Percentiles rank a stretch among this genome's conserved stretches.
Evolutionary conservation across 2,329 filamentous ascomycete species (phyloP).

Genomic region (Cladosporium halotolerans): DNA sequence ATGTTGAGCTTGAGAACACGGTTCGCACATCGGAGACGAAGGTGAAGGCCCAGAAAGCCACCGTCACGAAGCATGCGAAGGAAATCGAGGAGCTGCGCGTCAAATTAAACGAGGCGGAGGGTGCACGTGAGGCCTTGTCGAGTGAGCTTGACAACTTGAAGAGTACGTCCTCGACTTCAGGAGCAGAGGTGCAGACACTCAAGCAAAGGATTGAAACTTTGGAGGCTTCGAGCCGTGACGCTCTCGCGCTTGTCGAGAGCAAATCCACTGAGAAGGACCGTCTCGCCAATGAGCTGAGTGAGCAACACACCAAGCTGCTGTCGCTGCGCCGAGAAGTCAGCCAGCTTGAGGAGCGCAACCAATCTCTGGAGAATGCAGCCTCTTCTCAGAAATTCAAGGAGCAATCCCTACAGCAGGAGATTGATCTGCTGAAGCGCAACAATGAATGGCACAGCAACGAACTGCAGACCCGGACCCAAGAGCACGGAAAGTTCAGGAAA

Average conservation of each 20-base stretch:
- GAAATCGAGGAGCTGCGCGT: slow-evolving; percentile 76
- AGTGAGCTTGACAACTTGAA: slow-evolving; percentile 75
- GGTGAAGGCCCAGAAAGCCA: slow-evolving; percentile 72
- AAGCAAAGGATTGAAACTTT: slow-evolving; percentile 78
- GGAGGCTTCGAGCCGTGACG: slow-evolving; percentile 88
- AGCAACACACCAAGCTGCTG: slow-evolving; percentile 82
- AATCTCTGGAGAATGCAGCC: slow-evolving; percentile 71
- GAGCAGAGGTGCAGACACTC: slow-evolving; percentile 68
- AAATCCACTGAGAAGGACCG: slow-evolving; percentile 83
- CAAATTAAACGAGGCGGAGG: slow-evolving; percentile 79
- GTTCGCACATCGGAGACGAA: slow-evolving; percentile 78
- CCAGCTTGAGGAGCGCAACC: slow-evolving; percentile 72
- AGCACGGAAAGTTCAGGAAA: slow-evolving; percentile 84
- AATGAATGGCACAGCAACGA: slow-evolving; percentile 91
- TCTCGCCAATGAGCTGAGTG: slow-evolving; percentile 76
- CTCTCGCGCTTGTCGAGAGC: slow-evolving; percentile 78
- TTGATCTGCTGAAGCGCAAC: slow-evolving; percentile 81
- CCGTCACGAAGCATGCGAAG: slow-evolving; percentile 74
- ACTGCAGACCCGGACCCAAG: slow-evolving; percentile 80
- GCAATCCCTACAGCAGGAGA: slow-evolving; percentile 81
- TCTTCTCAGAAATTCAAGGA: slow-evolving; percentile 84
- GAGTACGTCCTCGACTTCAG: slow-evolving; percentile 64
- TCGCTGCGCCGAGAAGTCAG: slow-evolving; percentile 78
- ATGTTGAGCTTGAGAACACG: slow-evolving; percentile 89
- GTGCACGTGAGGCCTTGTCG: slow-evolving; percentile 65